Conservation (phyloP, 108 stramenopile species). For the Fistulifera solaris region DNA sequence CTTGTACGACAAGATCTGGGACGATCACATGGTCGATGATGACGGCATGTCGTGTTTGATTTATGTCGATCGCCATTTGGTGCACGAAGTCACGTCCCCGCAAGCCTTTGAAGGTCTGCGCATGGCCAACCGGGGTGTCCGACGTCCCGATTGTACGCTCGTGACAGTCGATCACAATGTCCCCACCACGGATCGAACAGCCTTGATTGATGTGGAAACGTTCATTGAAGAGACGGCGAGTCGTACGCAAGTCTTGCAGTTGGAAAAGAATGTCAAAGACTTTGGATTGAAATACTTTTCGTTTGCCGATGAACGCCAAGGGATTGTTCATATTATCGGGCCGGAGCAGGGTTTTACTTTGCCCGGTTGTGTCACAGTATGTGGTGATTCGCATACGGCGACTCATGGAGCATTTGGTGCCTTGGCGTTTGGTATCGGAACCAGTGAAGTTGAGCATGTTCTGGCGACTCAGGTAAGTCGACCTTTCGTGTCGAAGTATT, state of each 20-base stretch:
- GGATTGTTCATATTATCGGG: constrained; percentile 93
- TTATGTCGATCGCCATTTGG: constrained; percentile 90
- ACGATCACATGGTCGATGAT: constrained; percentile 79
- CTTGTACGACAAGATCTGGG: constrained; percentile 91
- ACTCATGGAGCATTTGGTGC: constrained; percentile 95
- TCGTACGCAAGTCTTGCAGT: constrained; percentile 78
- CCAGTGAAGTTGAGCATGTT: constrained; percentile 93
- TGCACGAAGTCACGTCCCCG: constrained; percentile 89
- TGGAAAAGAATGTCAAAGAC: constrained; percentile 75
- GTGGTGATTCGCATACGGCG: constrained; percentile 92
- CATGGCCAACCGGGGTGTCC: constrained; percentile 66
- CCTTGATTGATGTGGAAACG: constrained; percentile 42
- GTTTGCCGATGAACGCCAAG: constrained; percentile 90
- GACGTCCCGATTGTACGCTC: constrained; percentile 90
- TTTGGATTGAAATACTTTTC: constrained; percentile 92
- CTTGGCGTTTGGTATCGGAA: constrained; percentile 93
- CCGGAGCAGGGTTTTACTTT: constrained; percentile 95
- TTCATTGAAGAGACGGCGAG: constrained; percentile 80
- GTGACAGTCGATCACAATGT: constrained; percentile 94
- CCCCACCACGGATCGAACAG: constrained; percentile 75
- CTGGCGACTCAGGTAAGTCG: constrained; percentile 81
- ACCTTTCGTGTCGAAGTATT: neutral
- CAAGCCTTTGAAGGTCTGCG: constrained; percentile 94
- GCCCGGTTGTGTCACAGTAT: constrained; percentile 85
- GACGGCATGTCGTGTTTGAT: constrained; percentile 78